Base-by-base conservation (phyloP, 441 rosid genomes). In the Brassica hybrid region DNA sequence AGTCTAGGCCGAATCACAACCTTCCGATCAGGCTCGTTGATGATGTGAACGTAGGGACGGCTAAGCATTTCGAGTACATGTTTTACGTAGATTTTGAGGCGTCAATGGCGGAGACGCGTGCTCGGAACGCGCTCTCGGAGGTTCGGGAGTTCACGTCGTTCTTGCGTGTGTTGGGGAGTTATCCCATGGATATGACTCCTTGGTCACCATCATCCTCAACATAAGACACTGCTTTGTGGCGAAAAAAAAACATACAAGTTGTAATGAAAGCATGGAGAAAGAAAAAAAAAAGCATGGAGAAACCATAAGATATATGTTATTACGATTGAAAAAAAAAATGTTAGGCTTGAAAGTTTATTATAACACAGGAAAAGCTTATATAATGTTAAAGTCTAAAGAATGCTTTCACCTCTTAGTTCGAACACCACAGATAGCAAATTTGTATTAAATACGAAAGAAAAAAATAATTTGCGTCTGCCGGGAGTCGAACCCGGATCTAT, bases 401-500 rank as follows among this genome's bases (percentile, higher is more conserved):
- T 21, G 23, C 23, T 21, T 21, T 21, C 23, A 21, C 23, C 23
- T 21, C 23, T 21, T 21, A 21, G 23, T 21, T 21, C 23, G 23
- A 21, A 21, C 23, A 21, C 23, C 23, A 21, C 23, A 21, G 23
- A 21, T 21, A 21, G 32, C 32, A 27, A 27, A 27, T 27, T 27
- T 27, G 32, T 4, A 27, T 27, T 27, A 27, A 4, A 4, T 27
- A 27, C 32, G 5, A 27, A 27, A 27, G 4, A 4, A 27, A 27
- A 27, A 1, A 6, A 27, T n/a, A n/a, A n/a, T n/a, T 4, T 45
- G 91, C 92, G 89, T 94, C 32, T 90, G 90, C 93, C 94, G 90
- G 93, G 87, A 91, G 94, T 90, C 90, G 69, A 90, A 92, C 91
- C 89, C 91, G 93, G 96, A 90, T 88, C 92, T 91, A 93, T 88